Percentiles rank a stretch among this genome's conserved stretches.
Evolutionary conservation across 2,329 filamentous ascomycete species (phyloP).

Genomic region (Trichoderma guizhouense): DNA sequence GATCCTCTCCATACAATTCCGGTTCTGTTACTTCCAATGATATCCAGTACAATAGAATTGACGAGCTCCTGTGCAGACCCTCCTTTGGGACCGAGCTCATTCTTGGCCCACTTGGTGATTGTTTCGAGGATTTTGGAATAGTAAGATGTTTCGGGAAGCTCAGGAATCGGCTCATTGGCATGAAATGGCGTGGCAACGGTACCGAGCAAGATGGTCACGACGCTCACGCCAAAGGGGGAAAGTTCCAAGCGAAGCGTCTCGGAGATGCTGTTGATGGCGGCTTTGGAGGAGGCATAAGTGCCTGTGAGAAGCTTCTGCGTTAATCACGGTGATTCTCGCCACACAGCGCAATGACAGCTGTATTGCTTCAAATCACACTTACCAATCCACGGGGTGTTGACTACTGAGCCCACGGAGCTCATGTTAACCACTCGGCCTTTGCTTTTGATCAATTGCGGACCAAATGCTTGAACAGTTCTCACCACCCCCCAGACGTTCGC

Average conservation of each 20-base stretch:
- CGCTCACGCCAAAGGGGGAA: conserved; percentile 25
- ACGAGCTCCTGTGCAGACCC: neutral
- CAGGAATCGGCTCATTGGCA: neutral
- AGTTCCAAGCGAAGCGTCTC: conserved; percentile 29
- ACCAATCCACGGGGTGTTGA: conserved; percentile 26
- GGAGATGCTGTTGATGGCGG: conserved; percentile 20
- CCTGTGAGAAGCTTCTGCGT: neutral
- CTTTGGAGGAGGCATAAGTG: conserved; percentile 19
- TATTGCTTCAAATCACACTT: neutral
- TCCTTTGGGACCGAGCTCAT: conserved; percentile 6
- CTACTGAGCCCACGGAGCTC: conserved; percentile 28
- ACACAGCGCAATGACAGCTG: neutral
- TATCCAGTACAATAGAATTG: neutral
- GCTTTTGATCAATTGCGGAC: conserved; percentile 26
- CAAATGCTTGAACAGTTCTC: conserved; percentile 29
- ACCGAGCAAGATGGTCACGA: conserved; percentile 20
- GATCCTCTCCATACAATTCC: conserved; percentile 11
- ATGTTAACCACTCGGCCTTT: conserved; percentile 31
- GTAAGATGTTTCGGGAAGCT: conserved; percentile 2
- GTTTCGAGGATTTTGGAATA: conserved; percentile 2
- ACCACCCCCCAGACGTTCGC: conserved; percentile 32
- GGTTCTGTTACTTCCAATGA: neutral
- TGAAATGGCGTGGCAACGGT: conserved; percentile 11
- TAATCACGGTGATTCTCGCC: neutral
- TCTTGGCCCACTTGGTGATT: conserved; percentile 15